Percentiles rank a stretch among this genome's conserved stretches.
These are phyloP conservation scores for Coniosporium tulheliwenetii DNA, from an alignment of 2,329 filamentous ascomycete species.

Conservation along the genomic window DNA sequence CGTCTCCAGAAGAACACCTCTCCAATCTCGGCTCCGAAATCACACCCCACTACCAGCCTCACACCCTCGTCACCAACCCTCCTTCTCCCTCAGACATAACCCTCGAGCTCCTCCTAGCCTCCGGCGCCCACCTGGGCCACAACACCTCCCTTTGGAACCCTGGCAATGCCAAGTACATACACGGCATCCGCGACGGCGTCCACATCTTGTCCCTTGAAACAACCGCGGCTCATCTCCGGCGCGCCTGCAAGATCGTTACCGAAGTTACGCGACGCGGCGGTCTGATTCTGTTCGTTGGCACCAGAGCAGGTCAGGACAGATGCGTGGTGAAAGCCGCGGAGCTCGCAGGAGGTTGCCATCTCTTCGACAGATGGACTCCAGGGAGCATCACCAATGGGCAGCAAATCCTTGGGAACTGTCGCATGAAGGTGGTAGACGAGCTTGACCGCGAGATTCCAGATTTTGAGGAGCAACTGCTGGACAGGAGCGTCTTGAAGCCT, in stretches of 20 bases:
- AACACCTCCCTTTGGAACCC: conserved; percentile 88
- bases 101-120: conserved; percentile 77
- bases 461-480: conserved; percentile 49
- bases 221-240: conserved; percentile 77
- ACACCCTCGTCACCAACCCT: conserved; percentile 53
- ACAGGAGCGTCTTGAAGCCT: conserved; percentile 56
- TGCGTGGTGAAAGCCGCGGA: conserved; percentile 69
- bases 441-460: conserved; percentile 47
- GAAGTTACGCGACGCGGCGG: conserved; percentile 73
- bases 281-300: conserved; percentile 81
- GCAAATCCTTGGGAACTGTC: conserved; percentile 60
- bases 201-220: conserved; percentile 88
- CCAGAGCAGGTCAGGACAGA: conserved; percentile 63
- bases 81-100: conserved; percentile 67
- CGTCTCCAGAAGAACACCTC: conserved; percentile 15
- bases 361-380: conserved; percentile 87
- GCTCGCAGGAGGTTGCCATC: conserved; percentile 63
- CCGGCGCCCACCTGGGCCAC: conserved; percentile 81
- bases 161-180: conserved; percentile 84
- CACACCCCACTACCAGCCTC: conserved; percentile 45
- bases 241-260: conserved; percentile 82
- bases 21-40: conserved; percentile 22
- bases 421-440: conserved; percentile 62
- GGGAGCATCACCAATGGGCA: conserved; percentile 87
- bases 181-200: conserved; percentile 71